Conservation (phyloP, 139 green algal genomes). For the Tetradesmus lagerheimii region DNA sequence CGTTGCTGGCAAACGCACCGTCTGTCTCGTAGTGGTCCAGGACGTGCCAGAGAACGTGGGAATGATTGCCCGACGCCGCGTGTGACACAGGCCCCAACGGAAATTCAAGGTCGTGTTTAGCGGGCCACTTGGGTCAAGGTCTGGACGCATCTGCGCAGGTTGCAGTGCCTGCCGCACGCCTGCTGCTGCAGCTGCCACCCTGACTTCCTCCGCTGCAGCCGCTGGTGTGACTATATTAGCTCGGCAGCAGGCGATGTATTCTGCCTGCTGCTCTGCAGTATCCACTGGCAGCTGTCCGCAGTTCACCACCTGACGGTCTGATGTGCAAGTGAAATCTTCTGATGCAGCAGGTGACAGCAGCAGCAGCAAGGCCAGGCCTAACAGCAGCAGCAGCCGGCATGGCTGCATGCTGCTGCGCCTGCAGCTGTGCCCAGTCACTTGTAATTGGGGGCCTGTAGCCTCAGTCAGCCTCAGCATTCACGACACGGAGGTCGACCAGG, state of each 20-base stretch:
- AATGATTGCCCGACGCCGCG: background rate
- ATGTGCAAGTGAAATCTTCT: background rate
- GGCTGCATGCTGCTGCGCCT: background rate
- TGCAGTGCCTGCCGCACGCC: background rate
- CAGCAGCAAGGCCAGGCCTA: background rate
- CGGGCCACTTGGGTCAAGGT: background rate
- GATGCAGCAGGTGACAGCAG: background rate
- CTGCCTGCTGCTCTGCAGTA: background rate
- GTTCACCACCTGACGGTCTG: background rate
- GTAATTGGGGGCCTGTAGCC: background rate
- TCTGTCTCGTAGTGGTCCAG: background rate
- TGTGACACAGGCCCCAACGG: background rate
- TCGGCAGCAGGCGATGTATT: background rate
- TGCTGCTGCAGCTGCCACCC: background rate
- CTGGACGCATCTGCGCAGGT: background rate
- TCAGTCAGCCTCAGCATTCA: background rate
- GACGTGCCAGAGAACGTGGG: background rate
- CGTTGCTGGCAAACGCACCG: background rate
- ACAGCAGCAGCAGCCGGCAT: background rate
- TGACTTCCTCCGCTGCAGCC: background rate
- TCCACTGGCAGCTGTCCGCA: slow-evolving; percentile 11
- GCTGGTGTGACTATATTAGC: background rate
- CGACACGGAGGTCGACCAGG: background rate
- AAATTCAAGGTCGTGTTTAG: background rate
- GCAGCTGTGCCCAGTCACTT: background rate